These are phyloP conservation scores for Lecanosticta acicola DNA, from an alignment of 2,329 filamentous ascomycete genomes.

Conservation along the genomic window DNA sequence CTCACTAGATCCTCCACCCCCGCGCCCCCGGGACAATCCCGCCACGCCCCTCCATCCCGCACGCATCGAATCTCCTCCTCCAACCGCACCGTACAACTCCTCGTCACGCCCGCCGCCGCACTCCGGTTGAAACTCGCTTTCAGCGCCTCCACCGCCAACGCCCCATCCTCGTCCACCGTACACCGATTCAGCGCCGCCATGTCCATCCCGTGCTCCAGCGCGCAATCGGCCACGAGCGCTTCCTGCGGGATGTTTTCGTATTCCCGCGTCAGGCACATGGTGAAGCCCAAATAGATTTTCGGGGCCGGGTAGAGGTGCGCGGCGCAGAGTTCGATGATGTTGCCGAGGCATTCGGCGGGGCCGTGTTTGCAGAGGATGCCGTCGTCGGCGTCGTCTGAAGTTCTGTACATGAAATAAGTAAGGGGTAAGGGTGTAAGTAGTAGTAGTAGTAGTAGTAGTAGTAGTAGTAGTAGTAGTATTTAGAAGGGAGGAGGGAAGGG, in stretches of 20 bases:
- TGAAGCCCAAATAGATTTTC: conserved; percentile 81
- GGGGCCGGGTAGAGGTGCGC: conserved; percentile 74
- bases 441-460: too few species aligned
- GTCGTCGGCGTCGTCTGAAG: conserved; percentile 65
- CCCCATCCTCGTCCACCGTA: conserved; percentile 68
- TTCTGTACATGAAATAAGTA: conserved; percentile 20
- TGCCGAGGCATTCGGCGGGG: conserved; percentile 82
- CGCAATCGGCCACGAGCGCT: conserved; percentile 76
- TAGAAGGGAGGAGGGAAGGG: neutral
- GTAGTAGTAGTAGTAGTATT: too few species aligned
- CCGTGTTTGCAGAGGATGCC: conserved; percentile 87
- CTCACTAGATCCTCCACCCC: conserved; percentile 66
- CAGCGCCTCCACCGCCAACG: conserved; percentile 54
- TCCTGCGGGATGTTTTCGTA: conserved; percentile 73
- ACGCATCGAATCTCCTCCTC: conserved; percentile 79
- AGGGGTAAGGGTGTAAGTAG: conserved; percentile 4
- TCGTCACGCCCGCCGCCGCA: conserved; percentile 42
- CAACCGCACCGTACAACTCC: conserved; percentile 54
- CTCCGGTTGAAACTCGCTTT: conserved; percentile 62
- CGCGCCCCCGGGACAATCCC: conserved; percentile 64
- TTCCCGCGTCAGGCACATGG: conserved; percentile 76
- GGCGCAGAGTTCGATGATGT: conserved; percentile 91
- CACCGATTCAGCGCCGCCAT: conserved; percentile 78
- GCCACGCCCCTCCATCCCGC: conserved; percentile 72
- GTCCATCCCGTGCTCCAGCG: conserved; percentile 83